phyloP scores from a whole-genome alignment of 176 grass and related monocot genomes.

The Triticum urartu region DNA sequence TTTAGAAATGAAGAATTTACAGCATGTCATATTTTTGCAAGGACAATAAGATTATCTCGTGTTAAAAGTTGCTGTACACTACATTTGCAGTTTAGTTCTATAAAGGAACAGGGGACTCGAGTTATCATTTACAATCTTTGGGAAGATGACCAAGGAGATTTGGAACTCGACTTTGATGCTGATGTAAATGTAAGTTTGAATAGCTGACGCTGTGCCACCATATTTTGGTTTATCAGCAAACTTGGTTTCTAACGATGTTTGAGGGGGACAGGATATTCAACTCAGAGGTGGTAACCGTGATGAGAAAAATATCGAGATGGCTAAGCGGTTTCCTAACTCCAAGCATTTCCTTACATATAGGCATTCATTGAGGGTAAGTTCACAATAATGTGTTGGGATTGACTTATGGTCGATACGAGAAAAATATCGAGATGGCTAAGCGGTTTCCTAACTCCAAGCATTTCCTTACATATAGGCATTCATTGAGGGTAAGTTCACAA shows the following conservation, averaged over 20 bases:
- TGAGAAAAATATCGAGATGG: slow-evolving; percentile 90
- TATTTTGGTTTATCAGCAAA: slow-evolving; percentile 33
- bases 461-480: slow-evolving; percentile 89
- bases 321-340: slow-evolving; percentile 79
- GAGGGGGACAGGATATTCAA: slow-evolving; percentile 84
- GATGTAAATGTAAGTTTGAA: slow-evolving; percentile 65
- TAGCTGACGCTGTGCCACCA: neutral
- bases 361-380: slow-evolving; percentile 85
- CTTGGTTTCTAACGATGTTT: slow-evolving; percentile 38
- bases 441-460: slow-evolving; percentile 88
- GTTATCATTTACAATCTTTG: slow-evolving; percentile 98
- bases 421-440: slow-evolving; percentile 80
- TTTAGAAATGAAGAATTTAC: neutral
- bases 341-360: slow-evolving; percentile 85
- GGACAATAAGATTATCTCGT: slow-evolving; percentile 21
- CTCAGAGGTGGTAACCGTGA: slow-evolving; percentile 86
- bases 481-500: slow-evolving; percentile 63
- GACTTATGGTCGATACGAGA: slow-evolving; percentile 28
- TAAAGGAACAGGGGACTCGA: slow-evolving; percentile 82
- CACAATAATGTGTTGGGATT: slow-evolving; percentile 8
- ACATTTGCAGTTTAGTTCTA: slow-evolving; percentile 70
- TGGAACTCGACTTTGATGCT: slow-evolving; percentile 93
- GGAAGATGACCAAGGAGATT: slow-evolving; percentile 87
- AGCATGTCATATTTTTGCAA: slow-evolving; percentile 1
- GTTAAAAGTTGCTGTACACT: slow-evolving; percentile 23